A percentile compares a stretch with the other conserved stretches of the same genome.
phyloP scores from a whole-genome alignment of 1,284 basidiomycete genomes.

The Veloboletus limbatus region DNA sequence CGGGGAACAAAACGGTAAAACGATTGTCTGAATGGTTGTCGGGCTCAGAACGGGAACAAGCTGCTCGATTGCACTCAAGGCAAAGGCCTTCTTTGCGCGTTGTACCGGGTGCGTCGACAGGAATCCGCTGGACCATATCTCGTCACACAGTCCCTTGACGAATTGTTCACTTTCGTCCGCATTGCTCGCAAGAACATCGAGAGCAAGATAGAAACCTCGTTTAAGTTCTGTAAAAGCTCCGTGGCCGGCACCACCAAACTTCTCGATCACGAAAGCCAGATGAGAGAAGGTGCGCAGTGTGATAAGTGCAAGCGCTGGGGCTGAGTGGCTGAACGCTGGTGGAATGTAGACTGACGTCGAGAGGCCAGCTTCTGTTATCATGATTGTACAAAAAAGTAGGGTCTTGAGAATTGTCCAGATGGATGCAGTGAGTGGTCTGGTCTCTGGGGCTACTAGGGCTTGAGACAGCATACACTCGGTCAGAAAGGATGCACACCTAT shows the following conservation, averaged over 20 bases:
- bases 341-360: constrained; percentile 52
- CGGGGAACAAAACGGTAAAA: constrained; percentile 61
- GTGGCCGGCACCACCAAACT: constrained; percentile 62
- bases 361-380: constrained; percentile 64
- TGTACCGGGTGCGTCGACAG: constrained; percentile 21
- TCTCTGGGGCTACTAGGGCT: constrained; percentile 35
- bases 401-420: constrained; percentile 70
- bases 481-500: constrained; percentile 34
- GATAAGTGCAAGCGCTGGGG: constrained; percentile 47
- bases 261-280: constrained; percentile 67
- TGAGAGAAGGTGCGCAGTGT: constrained; percentile 55
- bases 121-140: constrained; percentile 23
- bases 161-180: constrained; percentile 41
- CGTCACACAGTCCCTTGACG: constrained; percentile 40
- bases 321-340: constrained; percentile 28
- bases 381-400: constrained; percentile 62
- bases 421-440: constrained; percentile 42
- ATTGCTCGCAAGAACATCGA: constrained; percentile 61
- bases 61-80: constrained; percentile 67
- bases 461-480: constrained; percentile 4
- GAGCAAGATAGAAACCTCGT: constrained; percentile 65
- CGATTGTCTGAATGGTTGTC: constrained; percentile 45
- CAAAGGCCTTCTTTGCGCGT: constrained; percentile 58
- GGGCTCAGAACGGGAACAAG: constrained; percentile 56
- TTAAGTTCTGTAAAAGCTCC: constrained; percentile 64